Evolutionary conservation across 1,284 basidiomycete species (phyloP).

Genomic region (Apiotrichum gracile): DNA sequence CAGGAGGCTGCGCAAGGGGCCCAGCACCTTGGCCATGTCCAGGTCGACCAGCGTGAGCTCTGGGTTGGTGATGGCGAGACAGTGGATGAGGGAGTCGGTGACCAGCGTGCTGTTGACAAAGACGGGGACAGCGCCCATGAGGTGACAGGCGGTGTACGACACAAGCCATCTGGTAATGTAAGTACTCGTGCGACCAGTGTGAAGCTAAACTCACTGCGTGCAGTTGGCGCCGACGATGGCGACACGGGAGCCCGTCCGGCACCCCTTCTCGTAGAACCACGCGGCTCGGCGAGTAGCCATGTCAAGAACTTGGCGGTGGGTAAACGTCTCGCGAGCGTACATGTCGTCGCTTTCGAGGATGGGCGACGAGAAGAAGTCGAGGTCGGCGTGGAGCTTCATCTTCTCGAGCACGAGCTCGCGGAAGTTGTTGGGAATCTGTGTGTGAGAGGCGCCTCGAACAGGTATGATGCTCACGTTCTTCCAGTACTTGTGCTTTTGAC

Average conservation of each 20-base stretch:
- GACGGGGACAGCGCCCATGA: constrained; percentile 34
- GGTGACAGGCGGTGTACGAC: constrained; percentile 28
- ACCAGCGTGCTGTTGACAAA: constrained; percentile 28
- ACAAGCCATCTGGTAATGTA: neutral
- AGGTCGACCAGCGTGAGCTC: constrained; percentile 26
- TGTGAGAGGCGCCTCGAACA: too few relatives aligned
- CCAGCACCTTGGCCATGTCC: constrained; percentile 22
- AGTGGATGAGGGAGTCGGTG: constrained; percentile 22
- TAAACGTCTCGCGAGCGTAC: constrained; percentile 15
- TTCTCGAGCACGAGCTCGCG: constrained; percentile 23
- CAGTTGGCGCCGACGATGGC: constrained; percentile 31
- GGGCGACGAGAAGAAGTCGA: constrained; percentile 28
- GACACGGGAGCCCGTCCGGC: constrained; percentile 26
- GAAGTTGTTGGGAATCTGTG: constrained; percentile 28
- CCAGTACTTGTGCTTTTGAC: constrained; percentile 25
- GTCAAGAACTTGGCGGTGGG: constrained; percentile 25
- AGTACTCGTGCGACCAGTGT: neutral
- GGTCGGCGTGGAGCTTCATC: constrained; percentile 14
- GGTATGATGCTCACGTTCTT: constrained; percentile 28
- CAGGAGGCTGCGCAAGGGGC: neutral
- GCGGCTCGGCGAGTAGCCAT: constrained; percentile 17
- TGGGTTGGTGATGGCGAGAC: constrained; percentile 18
- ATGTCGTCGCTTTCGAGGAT: neutral
- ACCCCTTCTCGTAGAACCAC: constrained; percentile 26
- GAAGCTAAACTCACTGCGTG: constrained; percentile 14